Evolutionary conservation across 2,329 filamentous ascomycete species (phyloP).

Genomic region (Sphaceloma murrayae): DNA sequence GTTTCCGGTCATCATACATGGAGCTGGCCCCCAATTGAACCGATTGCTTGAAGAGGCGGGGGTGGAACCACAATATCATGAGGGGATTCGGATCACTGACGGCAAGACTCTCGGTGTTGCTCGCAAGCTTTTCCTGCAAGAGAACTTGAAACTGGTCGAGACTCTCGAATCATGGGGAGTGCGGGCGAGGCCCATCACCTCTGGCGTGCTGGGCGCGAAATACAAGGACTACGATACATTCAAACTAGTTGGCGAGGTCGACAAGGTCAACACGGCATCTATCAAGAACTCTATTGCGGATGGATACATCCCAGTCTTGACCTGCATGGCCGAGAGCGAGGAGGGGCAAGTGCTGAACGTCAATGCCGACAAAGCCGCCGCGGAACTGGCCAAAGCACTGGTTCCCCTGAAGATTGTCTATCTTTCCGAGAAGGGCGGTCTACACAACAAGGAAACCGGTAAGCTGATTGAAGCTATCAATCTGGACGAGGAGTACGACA

Average conservation of each 20-base stretch:
- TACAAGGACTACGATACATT: slow-evolving; percentile 96
- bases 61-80: slow-evolving; percentile 90
- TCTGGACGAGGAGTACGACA: slow-evolving; percentile 89
- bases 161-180: slow-evolving; percentile 84
- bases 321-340: slow-evolving; percentile 87
- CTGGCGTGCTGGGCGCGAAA: slow-evolving; percentile 82
- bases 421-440: slow-evolving; percentile 91
- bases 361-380: slow-evolving; percentile 93
- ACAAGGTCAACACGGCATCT: slow-evolving; percentile 76
- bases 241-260: slow-evolving; percentile 92
- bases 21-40: slow-evolving; percentile 91
- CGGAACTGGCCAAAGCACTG: slow-evolving; percentile 77
- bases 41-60: slow-evolving; percentile 79
- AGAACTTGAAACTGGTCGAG: slow-evolving; percentile 88
- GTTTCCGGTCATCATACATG: slow-evolving; percentile 91
- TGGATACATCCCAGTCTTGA: slow-evolving; percentile 85
- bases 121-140: slow-evolving; percentile 84
- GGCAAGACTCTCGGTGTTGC: slow-evolving; percentile 88
- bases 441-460: slow-evolving; percentile 87
- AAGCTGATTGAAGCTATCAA: slow-evolving; percentile 97
- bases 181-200: slow-evolving; percentile 76
- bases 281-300: slow-evolving; percentile 88
- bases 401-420: slow-evolving; percentile 97
- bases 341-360: slow-evolving; percentile 94
- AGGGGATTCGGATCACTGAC: slow-evolving; percentile 91